Evolutionary conservation across 805 yeast species (phyloP).

Genomic region (Ogataea saltuana): DNA sequence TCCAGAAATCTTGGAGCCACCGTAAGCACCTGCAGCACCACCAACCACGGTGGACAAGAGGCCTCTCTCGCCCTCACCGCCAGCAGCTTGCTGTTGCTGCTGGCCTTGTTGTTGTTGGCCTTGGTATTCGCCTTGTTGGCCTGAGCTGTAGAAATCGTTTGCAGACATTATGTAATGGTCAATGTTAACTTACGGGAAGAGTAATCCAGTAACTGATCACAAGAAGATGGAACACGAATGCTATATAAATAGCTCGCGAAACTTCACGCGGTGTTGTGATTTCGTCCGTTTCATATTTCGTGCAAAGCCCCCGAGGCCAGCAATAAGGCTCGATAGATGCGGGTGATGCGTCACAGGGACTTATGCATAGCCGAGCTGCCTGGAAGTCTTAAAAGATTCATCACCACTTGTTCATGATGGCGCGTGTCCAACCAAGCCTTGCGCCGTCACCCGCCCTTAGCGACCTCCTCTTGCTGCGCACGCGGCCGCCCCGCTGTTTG

Average conservation of each 20-base stretch:
- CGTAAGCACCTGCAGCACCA: conserved; percentile 55
- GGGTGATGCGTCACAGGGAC: not conserved
- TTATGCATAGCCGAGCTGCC: too few relatives aligned
- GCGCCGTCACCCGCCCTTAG: too few relatives aligned
- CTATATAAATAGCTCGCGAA: not conserved
- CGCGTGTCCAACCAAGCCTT: not conserved
- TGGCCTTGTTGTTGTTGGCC: conserved; percentile 34
- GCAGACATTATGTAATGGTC: conserved; percentile 46
- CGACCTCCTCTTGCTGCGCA: too few relatives aligned
- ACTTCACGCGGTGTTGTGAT: conserved; percentile 2
- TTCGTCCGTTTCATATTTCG: conserved; percentile 4
- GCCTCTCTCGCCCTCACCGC: conserved; percentile 42
- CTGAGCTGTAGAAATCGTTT: conserved; percentile 54
- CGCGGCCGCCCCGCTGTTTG: not conserved
- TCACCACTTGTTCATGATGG: too few relatives aligned
- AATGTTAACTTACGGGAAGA: too few relatives aligned
- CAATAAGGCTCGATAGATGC: not conserved
- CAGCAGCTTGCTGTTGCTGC: conserved; percentile 32
- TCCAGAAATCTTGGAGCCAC: conserved; percentile 47
- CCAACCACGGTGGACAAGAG: conserved; percentile 47
- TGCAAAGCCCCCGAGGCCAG: conserved; percentile 2
- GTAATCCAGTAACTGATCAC: too few relatives aligned
- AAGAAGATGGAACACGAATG: too few relatives aligned
- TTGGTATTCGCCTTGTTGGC: conserved; percentile 40
- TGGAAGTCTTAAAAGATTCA: too few relatives aligned